phyloP scores from a whole-genome alignment of 192 early-diverging fungal species.

The Jimgerdemannia flammicorona region DNA sequence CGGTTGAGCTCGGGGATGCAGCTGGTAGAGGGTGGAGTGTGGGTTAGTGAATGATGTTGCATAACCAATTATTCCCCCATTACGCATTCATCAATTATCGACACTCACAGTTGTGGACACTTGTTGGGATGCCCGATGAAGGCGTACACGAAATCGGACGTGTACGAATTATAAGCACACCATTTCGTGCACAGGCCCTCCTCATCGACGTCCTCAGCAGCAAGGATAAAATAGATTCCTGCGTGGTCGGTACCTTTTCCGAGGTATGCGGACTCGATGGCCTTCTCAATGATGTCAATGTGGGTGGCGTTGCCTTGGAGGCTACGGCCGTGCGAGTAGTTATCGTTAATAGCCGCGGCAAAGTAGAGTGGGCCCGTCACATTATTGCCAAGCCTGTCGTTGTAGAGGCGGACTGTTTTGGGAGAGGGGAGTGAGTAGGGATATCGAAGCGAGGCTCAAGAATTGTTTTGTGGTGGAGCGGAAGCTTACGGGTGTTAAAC shows the following conservation, averaged over 20 bases:
- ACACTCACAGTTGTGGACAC: conserved; percentile 12
- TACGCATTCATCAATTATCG: too few relatives aligned
- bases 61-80: too few relatives aligned
- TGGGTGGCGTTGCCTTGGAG: conserved; percentile 17
- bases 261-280: conserved; percentile 27
- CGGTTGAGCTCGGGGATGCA: conserved; percentile 28
- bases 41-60: not conserved
- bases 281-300: conserved; percentile 23
- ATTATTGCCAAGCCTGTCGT: conserved; percentile 17
- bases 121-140: conserved; percentile 31
- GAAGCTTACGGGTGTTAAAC: not conserved
- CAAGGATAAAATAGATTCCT: conserved; percentile 30
- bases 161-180: conserved; percentile 26
- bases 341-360: conserved; percentile 22
- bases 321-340: conserved; percentile 13
- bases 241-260: conserved; percentile 21
- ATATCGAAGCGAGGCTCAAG: not conserved
- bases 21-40: not conserved
- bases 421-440: not conserved
- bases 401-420: conserved; percentile 24
- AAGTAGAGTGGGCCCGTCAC: conserved; percentile 33
- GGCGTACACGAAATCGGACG: conserved; percentile 28
- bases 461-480: not conserved
- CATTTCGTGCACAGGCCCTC: conserved; percentile 20
- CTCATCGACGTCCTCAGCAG: conserved; percentile 19